A percentile compares a stretch with the other conserved stretches of the same genome.
Conservation (phyloP, 192 early-diverging fungal species). For the Umbelopsis sp. region DNA sequence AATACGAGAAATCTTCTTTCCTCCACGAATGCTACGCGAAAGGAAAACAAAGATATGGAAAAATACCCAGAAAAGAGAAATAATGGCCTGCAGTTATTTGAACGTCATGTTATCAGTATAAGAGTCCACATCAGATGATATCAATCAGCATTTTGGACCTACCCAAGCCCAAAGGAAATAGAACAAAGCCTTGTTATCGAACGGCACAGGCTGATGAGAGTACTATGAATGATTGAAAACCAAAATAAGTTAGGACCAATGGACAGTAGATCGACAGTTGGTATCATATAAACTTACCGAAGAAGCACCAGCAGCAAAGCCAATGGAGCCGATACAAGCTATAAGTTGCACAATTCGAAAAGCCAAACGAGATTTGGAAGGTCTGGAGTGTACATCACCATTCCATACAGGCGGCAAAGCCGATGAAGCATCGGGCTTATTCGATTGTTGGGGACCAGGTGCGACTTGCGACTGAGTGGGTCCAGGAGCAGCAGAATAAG, state of each 20-base stretch:
- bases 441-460: background rate
- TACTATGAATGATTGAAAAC: background rate
- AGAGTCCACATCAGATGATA: background rate
- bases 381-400: constrained; percentile 1
- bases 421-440: background rate
- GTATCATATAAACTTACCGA: constrained; percentile 24
- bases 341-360: constrained; percentile 38
- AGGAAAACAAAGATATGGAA: constrained; percentile 27
- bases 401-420: constrained; percentile 20
- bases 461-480: background rate
- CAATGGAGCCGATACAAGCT: constrained; percentile 31
- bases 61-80: constrained; percentile 26
- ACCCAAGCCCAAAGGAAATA: constrained; percentile 40
- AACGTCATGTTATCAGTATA: background rate
- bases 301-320: constrained; percentile 43
- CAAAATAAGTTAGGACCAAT: background rate
- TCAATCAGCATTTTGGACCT: constrained; percentile 4
- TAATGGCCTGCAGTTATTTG: constrained; percentile 13
- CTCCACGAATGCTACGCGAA: constrained; percentile 25
- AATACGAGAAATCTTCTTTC: constrained; percentile 33
- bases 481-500: background rate
- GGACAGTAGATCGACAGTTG: background rate
- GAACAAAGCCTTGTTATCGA: constrained; percentile 33
- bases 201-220: constrained; percentile 31
- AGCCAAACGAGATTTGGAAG: constrained; percentile 25